Evolutionary conservation across 352 stramenopile species (phyloP), one percentile per base, ranked within the genome.

Genomic region (Phytophthora pinifolia): DNA sequence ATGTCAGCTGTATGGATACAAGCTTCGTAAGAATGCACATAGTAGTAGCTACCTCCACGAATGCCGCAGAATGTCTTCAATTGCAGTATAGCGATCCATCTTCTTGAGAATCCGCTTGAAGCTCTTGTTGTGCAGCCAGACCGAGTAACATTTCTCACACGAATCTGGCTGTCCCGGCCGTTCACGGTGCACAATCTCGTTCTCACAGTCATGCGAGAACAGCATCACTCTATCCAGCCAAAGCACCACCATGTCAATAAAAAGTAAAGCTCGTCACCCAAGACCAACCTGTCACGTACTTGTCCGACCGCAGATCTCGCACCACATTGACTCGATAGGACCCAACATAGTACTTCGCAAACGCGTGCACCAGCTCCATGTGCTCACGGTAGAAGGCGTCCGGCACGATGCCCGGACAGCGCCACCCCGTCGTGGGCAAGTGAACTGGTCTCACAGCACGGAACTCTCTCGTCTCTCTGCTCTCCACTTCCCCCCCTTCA

Each of bases 21-120:
- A 27, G 22, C 22, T 27, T 27, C 6, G 22, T 27, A 27, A 27
- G 7, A 54, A 39, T 10, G 7, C 14, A 35, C n/a, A 34, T 27
- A 41, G 36, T 14, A 25, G 13, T 8, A 33, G 1, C 18, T 46
- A 87, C 77, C 72, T 85, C 77, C 77, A 88, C 17, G 73, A 77
- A 20, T 73, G 75, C 14, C 73, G 70, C 35, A 88, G 52, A 14
- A 86, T 79, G 33, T 72, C 69, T 62, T 88, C 77, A 10, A 86
- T 65, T 6, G 72, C 68, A 33, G 67, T 72, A 48, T 88, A 88
- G 9, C 77, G 75, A 30, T 83, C 68, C 77, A 86, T 86, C 39
- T 84, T 84, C 65, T 84, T 83, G 7, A 88, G 53, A 41, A 84
- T 83, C 41, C 73, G 72, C 56, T 79, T 81, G 47, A 88, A 88